phyloP scores from a whole-genome alignment of 2,329 filamentous ascomycete genomes.

The Zalaria obscura region DNA sequence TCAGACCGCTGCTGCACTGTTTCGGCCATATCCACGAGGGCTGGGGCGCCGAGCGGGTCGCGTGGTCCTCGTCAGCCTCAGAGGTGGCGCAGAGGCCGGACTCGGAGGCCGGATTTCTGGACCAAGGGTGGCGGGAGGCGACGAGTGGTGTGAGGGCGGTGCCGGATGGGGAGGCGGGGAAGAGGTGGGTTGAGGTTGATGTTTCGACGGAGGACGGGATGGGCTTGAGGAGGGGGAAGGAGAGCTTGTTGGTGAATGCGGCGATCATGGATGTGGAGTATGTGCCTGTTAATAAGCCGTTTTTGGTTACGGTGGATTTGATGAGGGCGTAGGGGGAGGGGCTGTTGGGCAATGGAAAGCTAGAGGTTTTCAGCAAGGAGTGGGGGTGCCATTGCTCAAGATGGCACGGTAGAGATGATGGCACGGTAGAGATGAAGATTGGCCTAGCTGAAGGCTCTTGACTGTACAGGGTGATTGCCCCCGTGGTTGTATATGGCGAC shows the following conservation, averaged over 20 bases:
- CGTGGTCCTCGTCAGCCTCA: conserved; percentile 28
- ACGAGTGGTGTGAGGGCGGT: conserved; percentile 6
- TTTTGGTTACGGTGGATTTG: conserved; percentile 40
- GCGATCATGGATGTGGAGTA: conserved; percentile 39
- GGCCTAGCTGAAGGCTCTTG: too few species aligned
- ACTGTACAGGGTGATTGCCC: too few species aligned
- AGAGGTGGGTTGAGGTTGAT: conserved; percentile 19
- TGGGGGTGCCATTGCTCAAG: too few species aligned
- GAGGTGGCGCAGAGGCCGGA: conserved; percentile 17
- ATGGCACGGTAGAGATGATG: too few species aligned
- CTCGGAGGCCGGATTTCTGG: conserved; percentile 19
- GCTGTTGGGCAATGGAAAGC: too few species aligned
- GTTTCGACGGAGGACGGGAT: conserved; percentile 8
- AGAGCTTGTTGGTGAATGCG: conserved; percentile 45
- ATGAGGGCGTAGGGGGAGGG: conserved; percentile 3
- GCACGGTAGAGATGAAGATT: too few species aligned
- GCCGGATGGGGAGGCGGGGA: conserved; percentile 10
- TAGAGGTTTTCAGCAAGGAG: too few species aligned
- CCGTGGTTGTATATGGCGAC: too few species aligned
- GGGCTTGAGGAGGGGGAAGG: conserved; percentile 29
- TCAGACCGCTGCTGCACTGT: conserved; percentile 40
- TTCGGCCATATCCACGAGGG: conserved; percentile 51
- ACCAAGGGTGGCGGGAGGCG: conserved; percentile 10
- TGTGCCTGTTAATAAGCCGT: conserved; percentile 36
- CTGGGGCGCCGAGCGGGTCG: conserved; percentile 29